These are phyloP conservation scores for Saccharomyces uvarum DNA, from an alignment of 1,139 yeast genomes.

Conservation along the genomic window DNA sequence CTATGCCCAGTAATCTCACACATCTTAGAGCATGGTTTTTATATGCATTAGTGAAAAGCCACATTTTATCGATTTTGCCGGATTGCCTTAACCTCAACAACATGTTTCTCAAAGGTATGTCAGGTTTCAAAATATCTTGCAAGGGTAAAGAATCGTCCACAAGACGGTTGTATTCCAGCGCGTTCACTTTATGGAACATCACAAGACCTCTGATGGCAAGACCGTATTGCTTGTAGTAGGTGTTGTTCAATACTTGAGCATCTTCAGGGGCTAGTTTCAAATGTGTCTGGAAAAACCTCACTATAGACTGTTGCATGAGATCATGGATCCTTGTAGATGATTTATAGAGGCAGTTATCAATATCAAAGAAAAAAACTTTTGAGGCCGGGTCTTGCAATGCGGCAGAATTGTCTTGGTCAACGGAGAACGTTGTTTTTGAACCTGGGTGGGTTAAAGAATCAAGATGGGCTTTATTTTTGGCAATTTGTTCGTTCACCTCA, in stretches of 20 bases:
- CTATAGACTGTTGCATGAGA: constrained; percentile 80
- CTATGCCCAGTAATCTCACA: constrained; percentile 69
- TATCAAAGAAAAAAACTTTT: constrained; percentile 73
- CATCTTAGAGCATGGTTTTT: constrained; percentile 79
- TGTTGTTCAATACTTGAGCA: constrained; percentile 64
- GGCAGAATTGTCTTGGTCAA: constrained; percentile 21
- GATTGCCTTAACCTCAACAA: constrained; percentile 39
- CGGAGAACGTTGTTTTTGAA: constrained; percentile 23
- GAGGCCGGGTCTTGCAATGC: constrained; percentile 18
- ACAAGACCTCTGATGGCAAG: constrained; percentile 89
- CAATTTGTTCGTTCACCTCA: constrained; percentile 24
- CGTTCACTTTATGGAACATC: constrained; percentile 73
- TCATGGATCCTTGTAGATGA: constrained; percentile 72
- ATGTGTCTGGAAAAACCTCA: constrained; percentile 63
- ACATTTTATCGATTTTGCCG: constrained; percentile 49
- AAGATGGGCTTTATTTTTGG: constrained; percentile 29
- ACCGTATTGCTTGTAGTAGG: constrained; percentile 81
- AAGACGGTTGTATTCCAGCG: constrained; percentile 74
- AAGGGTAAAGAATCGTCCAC: constrained; percentile 92
- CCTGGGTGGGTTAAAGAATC: constrained; percentile 33
- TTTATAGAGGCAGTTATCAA: constrained; percentile 82
- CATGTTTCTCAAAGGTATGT: constrained; percentile 45
- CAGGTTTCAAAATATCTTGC: constrained; percentile 62
- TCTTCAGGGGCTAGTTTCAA: constrained; percentile 58
- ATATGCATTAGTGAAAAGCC: constrained; percentile 95